phyloP scores from a whole-genome alignment of 139 green algal genomes.

The Haematococcus lacustris region DNA sequence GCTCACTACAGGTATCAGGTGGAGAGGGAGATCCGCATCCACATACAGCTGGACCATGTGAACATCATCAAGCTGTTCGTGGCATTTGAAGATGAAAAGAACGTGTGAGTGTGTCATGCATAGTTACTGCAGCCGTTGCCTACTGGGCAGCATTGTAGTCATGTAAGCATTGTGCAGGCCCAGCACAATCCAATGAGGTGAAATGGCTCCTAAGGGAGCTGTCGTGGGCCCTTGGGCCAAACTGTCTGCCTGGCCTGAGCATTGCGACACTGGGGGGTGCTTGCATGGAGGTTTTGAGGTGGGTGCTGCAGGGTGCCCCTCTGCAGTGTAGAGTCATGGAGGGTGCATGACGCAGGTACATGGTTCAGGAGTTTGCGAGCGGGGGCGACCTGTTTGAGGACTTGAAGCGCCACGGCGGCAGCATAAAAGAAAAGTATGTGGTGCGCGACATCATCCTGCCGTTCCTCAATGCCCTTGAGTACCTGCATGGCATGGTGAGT shows the following conservation, averaged over 20 bases:
- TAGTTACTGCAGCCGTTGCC: too few species aligned
- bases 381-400: constrained; percentile 75
- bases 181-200: too few species aligned
- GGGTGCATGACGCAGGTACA: too few species aligned
- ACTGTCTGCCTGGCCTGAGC: too few species aligned
- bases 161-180: too few species aligned
- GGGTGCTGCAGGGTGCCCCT: too few species aligned
- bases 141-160: too few species aligned
- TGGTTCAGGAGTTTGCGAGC: constrained; percentile 35
- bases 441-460: constrained; percentile 48
- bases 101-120: too few species aligned
- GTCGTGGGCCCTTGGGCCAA: too few species aligned
- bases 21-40: constrained; percentile 47
- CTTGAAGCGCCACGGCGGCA: constrained; percentile 52
- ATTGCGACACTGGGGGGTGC: too few species aligned
- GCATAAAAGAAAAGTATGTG: constrained; percentile 48
- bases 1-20: constrained; percentile 25
- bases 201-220: too few species aligned
- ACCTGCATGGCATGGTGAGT: constrained; percentile 53
- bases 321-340: neutral
- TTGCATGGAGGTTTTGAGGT: too few species aligned
- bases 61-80: constrained; percentile 59
- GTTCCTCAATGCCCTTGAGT: constrained; percentile 55
- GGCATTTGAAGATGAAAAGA: constrained; percentile 71
- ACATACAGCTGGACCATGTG: constrained; percentile 40